A percentile compares a stretch with the other conserved stretches of the same genome.
These are phyloP conservation scores for Leptographium lundbergii DNA, from an alignment of 2,329 filamentous ascomycete genomes.

Conservation along the genomic window DNA sequence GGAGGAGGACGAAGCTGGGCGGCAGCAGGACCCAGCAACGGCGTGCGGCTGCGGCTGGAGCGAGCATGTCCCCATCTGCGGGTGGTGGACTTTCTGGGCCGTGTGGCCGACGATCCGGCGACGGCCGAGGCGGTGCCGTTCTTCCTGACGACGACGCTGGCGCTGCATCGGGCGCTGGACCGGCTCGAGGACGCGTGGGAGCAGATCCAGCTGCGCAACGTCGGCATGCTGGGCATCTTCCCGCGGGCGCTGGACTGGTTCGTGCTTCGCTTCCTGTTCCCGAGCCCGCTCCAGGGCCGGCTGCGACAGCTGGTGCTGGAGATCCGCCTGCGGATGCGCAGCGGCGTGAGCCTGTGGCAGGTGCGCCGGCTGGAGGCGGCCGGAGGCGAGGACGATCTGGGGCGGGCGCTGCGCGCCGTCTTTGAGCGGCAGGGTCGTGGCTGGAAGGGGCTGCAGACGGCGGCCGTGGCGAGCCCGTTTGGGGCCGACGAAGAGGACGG, in stretches of 20 bases:
- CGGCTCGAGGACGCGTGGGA: conserved; percentile 45
- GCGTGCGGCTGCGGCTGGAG: conserved; percentile 47
- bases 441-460: conserved; percentile 34
- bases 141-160: conserved; percentile 48
- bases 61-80: conserved; percentile 55
- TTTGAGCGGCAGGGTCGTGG: conserved; percentile 31
- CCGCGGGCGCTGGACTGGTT: conserved; percentile 45
- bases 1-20: neutral
- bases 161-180: conserved; percentile 49
- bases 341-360: conserved; percentile 39
- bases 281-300: conserved; percentile 12
- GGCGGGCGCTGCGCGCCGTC: conserved; percentile 27
- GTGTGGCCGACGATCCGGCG: conserved; percentile 40
- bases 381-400: conserved; percentile 21
- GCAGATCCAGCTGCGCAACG: conserved; percentile 25
- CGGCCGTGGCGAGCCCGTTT: conserved; percentile 29
- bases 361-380: conserved; percentile 25
- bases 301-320: conserved; percentile 34
- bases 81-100: conserved; percentile 44
- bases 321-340: conserved; percentile 35
- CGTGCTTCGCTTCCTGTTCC: conserved; percentile 38
- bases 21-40: conserved; percentile 14
- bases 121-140: conserved; percentile 40
- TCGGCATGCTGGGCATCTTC: conserved; percentile 37
- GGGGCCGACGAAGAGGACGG: neutral